These are phyloP conservation scores for Fraxinus pennsylvanica DNA, from an alignment of 257 asterid species.

Conservation along the genomic window DNA sequence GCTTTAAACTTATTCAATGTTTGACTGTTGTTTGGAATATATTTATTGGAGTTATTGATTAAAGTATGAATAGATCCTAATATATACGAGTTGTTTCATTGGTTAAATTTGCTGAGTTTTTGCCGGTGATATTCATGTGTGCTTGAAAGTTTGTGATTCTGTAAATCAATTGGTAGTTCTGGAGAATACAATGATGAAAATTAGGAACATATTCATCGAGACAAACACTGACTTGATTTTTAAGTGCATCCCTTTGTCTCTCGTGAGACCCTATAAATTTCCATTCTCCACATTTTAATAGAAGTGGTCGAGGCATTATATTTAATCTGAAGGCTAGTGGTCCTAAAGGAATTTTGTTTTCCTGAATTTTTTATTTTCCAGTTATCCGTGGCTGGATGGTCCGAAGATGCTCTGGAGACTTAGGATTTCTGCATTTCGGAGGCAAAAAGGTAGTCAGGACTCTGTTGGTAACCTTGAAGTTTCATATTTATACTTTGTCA, in stretches of 20 bases:
- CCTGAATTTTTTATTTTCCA: slow-evolving; percentile 31
- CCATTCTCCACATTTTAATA: neutral
- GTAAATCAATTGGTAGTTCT: neutral
- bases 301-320: neutral
- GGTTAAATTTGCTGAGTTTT: neutral
- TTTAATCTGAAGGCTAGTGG: slow-evolving; percentile 9
- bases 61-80: neutral
- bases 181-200: neutral
- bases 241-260: neutral
- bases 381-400: slow-evolving; percentile 99
- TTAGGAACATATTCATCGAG: neutral
- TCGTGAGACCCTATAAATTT: neutral
- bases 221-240: neutral
- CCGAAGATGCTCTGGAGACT: slow-evolving; percentile 87
- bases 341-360: slow-evolving; percentile 9
- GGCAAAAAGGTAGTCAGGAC: slow-evolving; percentile 64
- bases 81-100: neutral
- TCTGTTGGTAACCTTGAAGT: neutral
- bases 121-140: neutral
- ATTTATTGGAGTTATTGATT: neutral
- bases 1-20: neutral
- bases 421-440: slow-evolving; percentile 78
- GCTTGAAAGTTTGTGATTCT: neutral
- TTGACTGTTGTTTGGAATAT: neutral
- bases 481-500: neutral